phyloP scores from a whole-genome alignment of 306 rosid genomes.

The Cicer pinnatifidum region DNA sequence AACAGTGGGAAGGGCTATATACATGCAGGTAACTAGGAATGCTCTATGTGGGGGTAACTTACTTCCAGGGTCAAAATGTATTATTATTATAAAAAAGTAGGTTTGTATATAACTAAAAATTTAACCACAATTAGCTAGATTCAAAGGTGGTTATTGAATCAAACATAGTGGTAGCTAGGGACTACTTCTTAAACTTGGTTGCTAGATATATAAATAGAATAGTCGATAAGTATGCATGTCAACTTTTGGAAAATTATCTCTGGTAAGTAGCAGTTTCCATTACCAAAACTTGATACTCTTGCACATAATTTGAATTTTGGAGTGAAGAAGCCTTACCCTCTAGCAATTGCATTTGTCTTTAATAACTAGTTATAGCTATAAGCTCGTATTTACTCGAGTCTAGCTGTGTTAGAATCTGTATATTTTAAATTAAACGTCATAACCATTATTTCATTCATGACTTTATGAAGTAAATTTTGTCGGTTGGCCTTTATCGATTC shows the following conservation, averaged over 20 bases:
- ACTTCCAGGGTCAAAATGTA: slow-evolving; percentile 17
- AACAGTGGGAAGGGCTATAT: neutral
- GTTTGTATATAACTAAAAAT: neutral
- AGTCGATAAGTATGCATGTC: neutral
- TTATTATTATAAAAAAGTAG: slow-evolving; percentile 20
- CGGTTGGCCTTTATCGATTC: neutral
- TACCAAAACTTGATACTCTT: slow-evolving; percentile 1
- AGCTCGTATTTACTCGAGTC: slow-evolving; percentile 20
- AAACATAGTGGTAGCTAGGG: neutral
- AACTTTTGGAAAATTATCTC: neutral
- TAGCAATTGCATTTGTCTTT: slow-evolving; percentile 11
- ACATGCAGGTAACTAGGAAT: neutral
- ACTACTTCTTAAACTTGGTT: neutral
- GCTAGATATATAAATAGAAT: neutral
- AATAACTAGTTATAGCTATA: slow-evolving; percentile 16
- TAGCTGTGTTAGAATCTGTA: neutral
- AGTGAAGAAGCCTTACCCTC: slow-evolving; percentile 19
- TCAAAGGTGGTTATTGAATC: slow-evolving; percentile 4
- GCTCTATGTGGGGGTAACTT: slow-evolving; percentile 6
- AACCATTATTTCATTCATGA: neutral
- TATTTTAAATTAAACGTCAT: neutral
- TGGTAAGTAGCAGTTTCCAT: neutral
- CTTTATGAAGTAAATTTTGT: neutral
- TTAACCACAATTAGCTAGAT: slow-evolving; percentile 1
- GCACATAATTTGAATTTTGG: slow-evolving; percentile 5